These are phyloP conservation scores for Tylopilus sp. DNA, from an alignment of 768 basidiomycete genomes.

Conservation along the genomic window DNA sequence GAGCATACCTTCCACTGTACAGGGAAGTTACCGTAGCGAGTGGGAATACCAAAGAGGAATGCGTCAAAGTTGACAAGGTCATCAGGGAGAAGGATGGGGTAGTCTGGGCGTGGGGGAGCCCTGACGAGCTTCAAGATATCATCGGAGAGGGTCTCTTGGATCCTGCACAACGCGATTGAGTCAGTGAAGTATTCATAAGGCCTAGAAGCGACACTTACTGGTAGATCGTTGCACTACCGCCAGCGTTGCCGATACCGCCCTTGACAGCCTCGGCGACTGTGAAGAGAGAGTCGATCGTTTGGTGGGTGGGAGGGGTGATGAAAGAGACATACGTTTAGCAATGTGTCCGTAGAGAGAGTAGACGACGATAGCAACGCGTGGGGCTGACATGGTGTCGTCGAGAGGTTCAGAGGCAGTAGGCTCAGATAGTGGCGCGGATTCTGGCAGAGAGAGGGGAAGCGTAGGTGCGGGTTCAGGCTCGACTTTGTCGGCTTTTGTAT, in stretches of 20 bases:
- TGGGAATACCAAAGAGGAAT: constrained; percentile 42
- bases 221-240: constrained; percentile 50
- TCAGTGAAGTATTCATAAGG: constrained; percentile 17
- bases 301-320: background rate
- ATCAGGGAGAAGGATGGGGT: constrained; percentile 30
- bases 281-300: constrained; percentile 10
- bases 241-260: constrained; percentile 44
- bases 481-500: constrained; percentile 10
- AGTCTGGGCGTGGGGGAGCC: constrained; percentile 64
- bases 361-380: constrained; percentile 63
- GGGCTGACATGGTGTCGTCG: constrained; percentile 39
- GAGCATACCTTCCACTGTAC: constrained; percentile 58
- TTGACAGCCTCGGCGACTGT: constrained; percentile 62
- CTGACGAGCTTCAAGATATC: constrained; percentile 64
- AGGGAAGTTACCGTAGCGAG: constrained; percentile 45
- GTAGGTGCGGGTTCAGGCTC: constrained; percentile 2
- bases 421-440: background rate
- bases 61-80: constrained; percentile 30
- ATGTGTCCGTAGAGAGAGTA: constrained; percentile 77
- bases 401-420: background rate
- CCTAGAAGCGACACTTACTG: constrained; percentile 50
- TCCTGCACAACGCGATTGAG: constrained; percentile 40
- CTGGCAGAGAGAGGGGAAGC: constrained; percentile 1
- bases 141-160: constrained; percentile 72
- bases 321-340: constrained; percentile 48